phyloP scores from a whole-genome alignment of 1,139 yeast genomes.

The Lodderomyces metapsilosis region DNA sequence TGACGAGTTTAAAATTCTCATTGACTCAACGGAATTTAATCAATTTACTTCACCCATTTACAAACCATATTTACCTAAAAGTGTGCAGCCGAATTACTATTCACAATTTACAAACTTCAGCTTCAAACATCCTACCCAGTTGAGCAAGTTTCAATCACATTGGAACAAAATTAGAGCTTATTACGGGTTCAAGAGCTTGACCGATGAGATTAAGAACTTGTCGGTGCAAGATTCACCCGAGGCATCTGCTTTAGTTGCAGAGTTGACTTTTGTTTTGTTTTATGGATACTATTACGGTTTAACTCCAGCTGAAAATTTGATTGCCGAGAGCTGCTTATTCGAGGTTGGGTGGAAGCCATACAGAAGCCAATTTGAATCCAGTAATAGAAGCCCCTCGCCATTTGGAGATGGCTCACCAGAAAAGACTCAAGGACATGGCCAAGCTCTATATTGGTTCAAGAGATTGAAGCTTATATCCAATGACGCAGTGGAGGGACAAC shows the following conservation, averaged over 20 bases:
- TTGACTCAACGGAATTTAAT: slow-evolving; percentile 25
- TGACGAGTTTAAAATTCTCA: slow-evolving; percentile 25
- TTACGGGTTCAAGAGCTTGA: slow-evolving; percentile 36
- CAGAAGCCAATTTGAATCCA: slow-evolving; percentile 15
- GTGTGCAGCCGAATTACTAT: slow-evolving; percentile 25
- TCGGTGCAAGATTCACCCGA: slow-evolving; percentile 22
- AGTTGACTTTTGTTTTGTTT: slow-evolving; percentile 50
- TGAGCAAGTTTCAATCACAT: slow-evolving; percentile 36
- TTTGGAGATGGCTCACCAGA: slow-evolving; percentile 7
- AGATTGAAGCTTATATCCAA: slow-evolving; percentile 22
- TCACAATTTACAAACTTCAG: slow-evolving; percentile 19
- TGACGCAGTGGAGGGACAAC: slow-evolving; percentile 13
- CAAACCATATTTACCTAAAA: slow-evolving; percentile 41
- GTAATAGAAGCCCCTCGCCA: slow-evolving; percentile 1
- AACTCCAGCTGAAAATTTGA: slow-evolving; percentile 49
- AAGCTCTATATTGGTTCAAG: slow-evolving; percentile 38
- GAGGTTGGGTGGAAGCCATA: slow-evolving; percentile 48
- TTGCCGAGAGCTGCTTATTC: slow-evolving; percentile 43
- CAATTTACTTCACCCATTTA: slow-evolving; percentile 32
- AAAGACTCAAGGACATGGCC: slow-evolving; percentile 5
- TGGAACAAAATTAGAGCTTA: slow-evolving; percentile 52
- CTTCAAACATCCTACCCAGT: slow-evolving; percentile 38
- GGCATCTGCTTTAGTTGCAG: slow-evolving; percentile 21
- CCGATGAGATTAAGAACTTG: slow-evolving; percentile 29
- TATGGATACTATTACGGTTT: slow-evolving; percentile 61